Evolutionary conservation across 495 filamentous ascomycete genomes (phyloP).

Genomic region (Bombardia bombarda): DNA sequence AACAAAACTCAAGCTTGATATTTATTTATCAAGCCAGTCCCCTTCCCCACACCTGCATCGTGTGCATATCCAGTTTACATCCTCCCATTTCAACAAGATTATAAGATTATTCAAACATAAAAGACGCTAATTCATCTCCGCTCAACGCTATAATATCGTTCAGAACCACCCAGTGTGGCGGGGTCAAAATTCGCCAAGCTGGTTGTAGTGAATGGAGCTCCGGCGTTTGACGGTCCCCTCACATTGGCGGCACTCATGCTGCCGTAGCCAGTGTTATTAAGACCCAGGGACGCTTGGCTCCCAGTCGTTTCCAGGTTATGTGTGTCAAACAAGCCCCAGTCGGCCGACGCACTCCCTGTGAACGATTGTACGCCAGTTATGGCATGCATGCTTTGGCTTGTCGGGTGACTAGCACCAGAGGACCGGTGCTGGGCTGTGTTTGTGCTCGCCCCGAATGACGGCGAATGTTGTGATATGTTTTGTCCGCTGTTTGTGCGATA

Average conservation of each 20-base stretch:
- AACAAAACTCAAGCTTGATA: no score
- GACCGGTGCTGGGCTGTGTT: slow-evolving; percentile 15
- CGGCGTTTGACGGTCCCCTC: slow-evolving; percentile 10
- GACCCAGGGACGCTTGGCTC: slow-evolving; percentile 15
- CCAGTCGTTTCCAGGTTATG: slow-evolving; percentile 26
- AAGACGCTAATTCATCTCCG: slow-evolving; percentile 6
- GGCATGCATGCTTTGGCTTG: slow-evolving; percentile 17
- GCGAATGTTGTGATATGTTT: slow-evolving; percentile 27
- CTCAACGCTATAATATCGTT: slow-evolving; percentile 16
- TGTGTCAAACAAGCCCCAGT: slow-evolving; percentile 32
- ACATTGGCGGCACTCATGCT: slow-evolving; percentile 8
- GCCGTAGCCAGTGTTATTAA: slow-evolving; percentile 17
- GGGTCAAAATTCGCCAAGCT: slow-evolving; percentile 18
- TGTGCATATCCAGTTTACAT: background rate
- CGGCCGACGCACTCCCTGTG: slow-evolving; percentile 11
- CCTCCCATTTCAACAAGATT: background rate
- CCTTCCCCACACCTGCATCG: no score
- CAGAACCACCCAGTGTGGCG: slow-evolving; percentile 10
- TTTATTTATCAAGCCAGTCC: no score
- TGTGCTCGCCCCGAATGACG: slow-evolving; percentile 21
- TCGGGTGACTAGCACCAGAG: slow-evolving; percentile 12
- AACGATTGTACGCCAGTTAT: slow-evolving; percentile 17
- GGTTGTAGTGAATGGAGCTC: slow-evolving; percentile 11
- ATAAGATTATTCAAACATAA: no score
- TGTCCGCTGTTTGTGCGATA: slow-evolving; percentile 28